Conservation (phyloP, 495 filamentous ascomycete species). For the Mycothermus thermophilus region DNA sequence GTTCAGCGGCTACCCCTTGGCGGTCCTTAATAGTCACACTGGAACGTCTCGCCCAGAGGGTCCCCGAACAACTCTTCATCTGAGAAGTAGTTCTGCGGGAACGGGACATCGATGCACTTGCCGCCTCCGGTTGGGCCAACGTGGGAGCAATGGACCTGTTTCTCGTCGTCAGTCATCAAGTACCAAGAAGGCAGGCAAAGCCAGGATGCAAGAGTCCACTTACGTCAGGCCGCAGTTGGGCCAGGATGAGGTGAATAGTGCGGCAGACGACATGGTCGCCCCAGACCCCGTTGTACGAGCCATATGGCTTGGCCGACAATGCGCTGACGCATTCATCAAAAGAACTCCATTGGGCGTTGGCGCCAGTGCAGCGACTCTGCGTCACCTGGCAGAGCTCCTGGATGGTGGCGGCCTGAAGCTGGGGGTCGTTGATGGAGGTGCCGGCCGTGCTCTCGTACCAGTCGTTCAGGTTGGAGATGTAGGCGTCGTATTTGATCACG, state of each 20-base stretch:
- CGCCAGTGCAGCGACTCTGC: slow-evolving; percentile 19
- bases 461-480: slow-evolving; percentile 23
- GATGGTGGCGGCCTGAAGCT: slow-evolving; percentile 15
- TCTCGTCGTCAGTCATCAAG: slow-evolving; percentile 1
- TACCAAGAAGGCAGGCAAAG: not conserved
- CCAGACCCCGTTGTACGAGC: slow-evolving; percentile 28
- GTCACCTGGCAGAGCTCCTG: slow-evolving; percentile 17
- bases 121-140: slow-evolving; percentile 28
- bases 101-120: slow-evolving; percentile 22
- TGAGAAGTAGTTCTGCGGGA: slow-evolving; percentile 19
- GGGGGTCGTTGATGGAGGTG: slow-evolving; percentile 10
- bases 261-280: slow-evolving; percentile 29
- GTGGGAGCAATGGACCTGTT: slow-evolving; percentile 27
- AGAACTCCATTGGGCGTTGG: slow-evolving; percentile 21
- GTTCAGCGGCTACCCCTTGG: no score
- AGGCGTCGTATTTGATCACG: slow-evolving; percentile 25
- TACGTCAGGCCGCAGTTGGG: slow-evolving; percentile 24
- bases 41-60: slow-evolving; percentile 22
- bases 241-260: slow-evolving; percentile 25
- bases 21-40: slow-evolving; percentile 17
- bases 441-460: slow-evolving; percentile 15
- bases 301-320: slow-evolving; percentile 18
- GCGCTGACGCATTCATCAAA: slow-evolving; percentile 15
- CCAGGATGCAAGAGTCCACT: no score
- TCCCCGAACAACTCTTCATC: slow-evolving; percentile 22